Base-by-base conservation (phyloP, 2,329 filamentous ascomycete genomes). In the Beauveria varroae region DNA sequence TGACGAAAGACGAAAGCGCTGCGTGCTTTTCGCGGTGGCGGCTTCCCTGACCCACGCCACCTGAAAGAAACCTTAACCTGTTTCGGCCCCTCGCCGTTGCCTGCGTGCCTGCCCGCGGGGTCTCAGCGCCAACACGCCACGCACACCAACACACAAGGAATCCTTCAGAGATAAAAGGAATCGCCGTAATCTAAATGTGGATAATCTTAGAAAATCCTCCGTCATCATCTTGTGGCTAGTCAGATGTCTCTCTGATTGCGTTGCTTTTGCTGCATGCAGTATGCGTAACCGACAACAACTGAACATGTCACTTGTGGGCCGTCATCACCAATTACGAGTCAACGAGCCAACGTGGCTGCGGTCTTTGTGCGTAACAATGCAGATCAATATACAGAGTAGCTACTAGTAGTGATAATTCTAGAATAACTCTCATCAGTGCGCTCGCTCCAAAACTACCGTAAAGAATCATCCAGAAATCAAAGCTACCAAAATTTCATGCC, bases 21-120 rank as follows among this genome's bases (percentile, higher is more conserved):
- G 57, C 47, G 57, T 47, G 47, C 12, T 60, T 60, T 60, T 60
- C 41, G 57, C 57, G 57, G 57, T 60, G 57, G 57, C 57, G 57
- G 57, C 14, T 18, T 24, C 3, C 12, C 7, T 7, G 47, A 30
- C 57, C 47, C 56, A 58, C 46, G 22, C 20, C 46, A 22, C 44
- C 30, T 24, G 5, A 34, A 44, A 37, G 14, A 56, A 49, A 34
- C 30, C 44, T 34, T 34, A 53, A 40, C 57, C 57, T 28, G 8
- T 47, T 60, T 60, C 55, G 44, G 46, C 20, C 44, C 46, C 20
- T 57, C 55, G 44, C 22, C 18, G 28, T 26, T 18, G 30, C 30
- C 30, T 34, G 30, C 30, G n/a, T 18, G 30, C 30, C 30, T 34
- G 30, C 30, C 30, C 20, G 54, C n/a, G 26, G 37, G 22, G 37